Percentiles rank a stretch among this genome's conserved stretches.
Evolutionary conservation across 225 moss, liverwort and hornwort genomes (phyloP).

Genomic region (Straminergon stramineum): DNA sequence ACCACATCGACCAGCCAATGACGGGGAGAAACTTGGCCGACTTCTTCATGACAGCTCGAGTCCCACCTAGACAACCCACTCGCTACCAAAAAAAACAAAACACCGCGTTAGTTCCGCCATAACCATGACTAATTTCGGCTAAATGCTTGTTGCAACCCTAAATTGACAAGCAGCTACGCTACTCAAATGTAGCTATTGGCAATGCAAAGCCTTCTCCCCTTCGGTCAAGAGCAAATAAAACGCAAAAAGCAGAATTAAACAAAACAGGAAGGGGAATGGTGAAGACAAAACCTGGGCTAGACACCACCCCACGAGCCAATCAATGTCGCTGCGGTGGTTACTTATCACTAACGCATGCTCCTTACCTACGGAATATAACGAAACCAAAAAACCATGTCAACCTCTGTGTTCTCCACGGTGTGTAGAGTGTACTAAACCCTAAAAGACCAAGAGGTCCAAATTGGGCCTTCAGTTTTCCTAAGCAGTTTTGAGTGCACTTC

Average conservation of each 20-base stretch:
- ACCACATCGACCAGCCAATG: slow-evolving; percentile 99
- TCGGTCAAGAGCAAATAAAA: neutral
- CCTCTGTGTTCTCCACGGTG: neutral
- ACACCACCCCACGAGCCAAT: slow-evolving; percentile 97
- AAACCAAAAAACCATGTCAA: neutral
- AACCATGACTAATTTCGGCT: neutral
- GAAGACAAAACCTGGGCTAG: slow-evolving; percentile 55
- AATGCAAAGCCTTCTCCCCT: neutral
- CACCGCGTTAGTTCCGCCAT: neutral
- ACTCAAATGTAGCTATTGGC: neutral
- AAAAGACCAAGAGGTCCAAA: neutral
- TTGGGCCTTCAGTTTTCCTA: neutral
- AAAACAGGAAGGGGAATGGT: neutral
- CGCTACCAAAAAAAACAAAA: slow-evolving; percentile 44
- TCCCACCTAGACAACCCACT: slow-evolving; percentile 82
- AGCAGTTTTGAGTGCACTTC: neutral
- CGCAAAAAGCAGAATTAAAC: neutral
- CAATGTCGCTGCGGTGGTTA: slow-evolving; percentile 93
- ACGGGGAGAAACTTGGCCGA: slow-evolving; percentile 84
- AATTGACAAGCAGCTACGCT: neutral
- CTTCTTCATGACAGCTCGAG: slow-evolving; percentile 96
- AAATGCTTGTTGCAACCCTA: neutral
- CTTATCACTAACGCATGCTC: slow-evolving; percentile 85
- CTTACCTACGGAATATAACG: slow-evolving; percentile 42
- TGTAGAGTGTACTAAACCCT: neutral